These are phyloP conservation scores for Trichoderma aggressivum DNA, from an alignment of 2,329 filamentous ascomycete species.

Conservation along the genomic window DNA sequence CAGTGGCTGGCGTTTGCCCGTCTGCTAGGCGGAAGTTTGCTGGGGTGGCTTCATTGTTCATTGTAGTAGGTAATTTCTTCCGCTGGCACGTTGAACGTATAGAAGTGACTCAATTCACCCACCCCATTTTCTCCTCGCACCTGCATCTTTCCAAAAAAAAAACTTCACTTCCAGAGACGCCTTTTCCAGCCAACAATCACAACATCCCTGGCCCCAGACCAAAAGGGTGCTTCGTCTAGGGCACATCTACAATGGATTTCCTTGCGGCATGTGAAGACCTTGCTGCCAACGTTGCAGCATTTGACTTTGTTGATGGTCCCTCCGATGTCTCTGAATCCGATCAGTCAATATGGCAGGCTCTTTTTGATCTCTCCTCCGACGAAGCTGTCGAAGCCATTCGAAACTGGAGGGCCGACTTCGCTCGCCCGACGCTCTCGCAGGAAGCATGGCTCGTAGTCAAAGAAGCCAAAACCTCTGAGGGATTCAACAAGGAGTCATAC, in stretches of 20 bases:
- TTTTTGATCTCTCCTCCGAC: background rate
- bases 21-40: no score
- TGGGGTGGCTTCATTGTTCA: no score
- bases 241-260: background rate
- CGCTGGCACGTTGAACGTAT: no score
- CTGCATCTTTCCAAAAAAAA: no score
- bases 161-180: no score
- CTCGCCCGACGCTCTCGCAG: background rate
- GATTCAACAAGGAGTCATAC: background rate
- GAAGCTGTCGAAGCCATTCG: background rate
- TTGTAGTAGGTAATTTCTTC: no score
- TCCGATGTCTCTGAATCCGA: background rate
- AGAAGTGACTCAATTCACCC: no score
- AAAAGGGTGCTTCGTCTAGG: no score
- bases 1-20: no score
- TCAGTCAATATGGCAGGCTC: background rate
- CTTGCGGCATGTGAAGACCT: background rate
- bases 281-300: background rate
- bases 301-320: background rate
- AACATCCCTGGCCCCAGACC: no score
- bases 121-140: no score
- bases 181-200: no score
- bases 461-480: background rate
- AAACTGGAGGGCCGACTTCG: background rate
- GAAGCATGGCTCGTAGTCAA: background rate